phyloP scores from a whole-genome alignment of 345 rosid genomes.

The Raphanus raphanistrum region DNA sequence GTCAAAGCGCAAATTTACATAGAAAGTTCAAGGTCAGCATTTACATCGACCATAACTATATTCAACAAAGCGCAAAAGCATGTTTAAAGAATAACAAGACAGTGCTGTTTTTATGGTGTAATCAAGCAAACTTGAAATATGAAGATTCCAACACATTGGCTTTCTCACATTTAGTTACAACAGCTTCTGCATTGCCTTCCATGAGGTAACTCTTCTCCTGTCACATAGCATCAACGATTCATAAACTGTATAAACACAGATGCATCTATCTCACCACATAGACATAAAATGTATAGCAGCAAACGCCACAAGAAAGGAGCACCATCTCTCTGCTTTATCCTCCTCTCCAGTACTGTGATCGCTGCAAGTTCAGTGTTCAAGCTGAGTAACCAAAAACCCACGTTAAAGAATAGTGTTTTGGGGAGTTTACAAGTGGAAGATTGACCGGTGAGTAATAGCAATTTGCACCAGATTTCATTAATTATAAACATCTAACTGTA shows the following conservation, averaged over 20 bases:
- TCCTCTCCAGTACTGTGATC: constrained; percentile 47
- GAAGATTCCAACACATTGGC: constrained; percentile 58
- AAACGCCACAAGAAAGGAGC: constrained; percentile 75
- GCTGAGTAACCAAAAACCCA: background rate
- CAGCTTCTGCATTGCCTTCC: constrained; percentile 50
- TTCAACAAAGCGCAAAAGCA: background rate
- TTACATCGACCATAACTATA: constrained; percentile 15
- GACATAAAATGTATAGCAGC: constrained; percentile 28
- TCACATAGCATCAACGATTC: background rate
- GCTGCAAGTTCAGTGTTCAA: constrained; percentile 39
- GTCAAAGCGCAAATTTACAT: constrained; percentile 14
- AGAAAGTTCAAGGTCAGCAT: constrained; percentile 13
- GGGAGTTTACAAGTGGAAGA: constrained; percentile 49
- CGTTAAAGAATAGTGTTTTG: constrained; percentile 4
- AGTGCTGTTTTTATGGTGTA: background rate
- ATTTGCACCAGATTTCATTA: constrained; percentile 64
- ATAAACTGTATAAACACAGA: background rate
- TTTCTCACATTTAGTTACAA: constrained; percentile 42
- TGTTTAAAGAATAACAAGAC: background rate
- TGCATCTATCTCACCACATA: background rate
- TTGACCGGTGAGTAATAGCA: constrained; percentile 62
- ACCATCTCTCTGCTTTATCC: constrained; percentile 61
- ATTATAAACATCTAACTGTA: constrained; percentile 71
- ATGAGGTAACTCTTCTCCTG: constrained; percentile 67
- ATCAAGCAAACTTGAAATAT: constrained; percentile 40